phyloP scores from a whole-genome alignment of 1,284 basidiomycete species.

The Meira miltonrushii region DNA sequence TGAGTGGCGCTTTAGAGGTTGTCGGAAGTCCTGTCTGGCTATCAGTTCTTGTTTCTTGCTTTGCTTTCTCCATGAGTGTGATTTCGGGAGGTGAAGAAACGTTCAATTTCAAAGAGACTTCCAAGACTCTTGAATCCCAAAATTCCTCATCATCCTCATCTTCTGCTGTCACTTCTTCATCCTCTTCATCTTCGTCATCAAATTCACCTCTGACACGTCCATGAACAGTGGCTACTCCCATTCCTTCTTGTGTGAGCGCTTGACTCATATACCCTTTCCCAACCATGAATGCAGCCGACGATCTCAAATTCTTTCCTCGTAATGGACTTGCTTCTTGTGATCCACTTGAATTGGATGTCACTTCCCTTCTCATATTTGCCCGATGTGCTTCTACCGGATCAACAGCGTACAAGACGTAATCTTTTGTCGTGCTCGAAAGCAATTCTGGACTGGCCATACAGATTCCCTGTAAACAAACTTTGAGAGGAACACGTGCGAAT shows the following conservation, averaged over 20 bases:
- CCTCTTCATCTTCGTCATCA: constrained; percentile 36
- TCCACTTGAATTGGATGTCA: not conserved
- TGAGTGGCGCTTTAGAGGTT: not conserved
- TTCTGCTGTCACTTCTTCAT: constrained; percentile 20
- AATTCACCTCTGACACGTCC: constrained; percentile 41
- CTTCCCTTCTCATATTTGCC: constrained; percentile 8
- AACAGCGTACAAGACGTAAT: constrained; percentile 51
- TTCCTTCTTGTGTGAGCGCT: constrained; percentile 42
- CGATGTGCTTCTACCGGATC: constrained; percentile 46
- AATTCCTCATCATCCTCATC: constrained; percentile 23
- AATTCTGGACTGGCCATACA: constrained; percentile 50
- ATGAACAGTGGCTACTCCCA: constrained; percentile 42
- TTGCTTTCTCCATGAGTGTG: constrained; percentile 3
- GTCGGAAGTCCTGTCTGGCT: not conserved
- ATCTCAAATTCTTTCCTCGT: not conserved
- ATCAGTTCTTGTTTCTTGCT: not conserved
- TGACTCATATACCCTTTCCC: constrained; percentile 49
- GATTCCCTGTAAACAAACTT: constrained; percentile 46
- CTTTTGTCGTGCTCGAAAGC: constrained; percentile 35
- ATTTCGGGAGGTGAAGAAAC: constrained; percentile 27
- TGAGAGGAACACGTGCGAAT: constrained; percentile 45
- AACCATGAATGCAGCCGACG: constrained; percentile 26
- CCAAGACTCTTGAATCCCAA: constrained; percentile 30
- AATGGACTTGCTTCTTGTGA: not conserved
- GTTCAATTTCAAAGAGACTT: constrained; percentile 45